phyloP scores from a whole-genome alignment of 148 eudicot species.

The Polygonum aviculare region DNA sequence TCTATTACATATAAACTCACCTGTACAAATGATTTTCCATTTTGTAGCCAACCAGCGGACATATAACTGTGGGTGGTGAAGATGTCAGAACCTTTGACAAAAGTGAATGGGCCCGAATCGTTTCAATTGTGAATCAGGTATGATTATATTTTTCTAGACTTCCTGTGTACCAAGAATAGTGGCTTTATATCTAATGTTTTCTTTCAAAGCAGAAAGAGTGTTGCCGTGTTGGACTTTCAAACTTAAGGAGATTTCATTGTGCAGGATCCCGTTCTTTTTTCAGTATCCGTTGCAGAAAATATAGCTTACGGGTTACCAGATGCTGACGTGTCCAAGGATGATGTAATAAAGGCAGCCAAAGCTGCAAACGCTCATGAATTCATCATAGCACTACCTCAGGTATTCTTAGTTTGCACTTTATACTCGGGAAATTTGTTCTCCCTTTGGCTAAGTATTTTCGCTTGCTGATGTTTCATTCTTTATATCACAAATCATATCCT shows the following conservation, averaged over 20 bases:
- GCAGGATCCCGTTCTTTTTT: conserved; percentile 96
- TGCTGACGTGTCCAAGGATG: conserved; percentile 74
- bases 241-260: not conserved
- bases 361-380: conserved; percentile 99
- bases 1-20: not conserved
- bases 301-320: conserved; percentile 98
- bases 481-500: not conserved
- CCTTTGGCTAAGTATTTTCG: not conserved
- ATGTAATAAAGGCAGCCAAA: conserved; percentile 90
- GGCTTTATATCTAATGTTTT: not conserved
- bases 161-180: not conserved
- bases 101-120: conserved; percentile 93
- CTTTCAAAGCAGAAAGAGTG: not conserved
- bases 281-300: conserved; percentile 91
- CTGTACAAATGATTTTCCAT: not conserved
- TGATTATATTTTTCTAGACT: not conserved
- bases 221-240: not conserved
- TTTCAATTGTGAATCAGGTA: conserved; percentile 94
- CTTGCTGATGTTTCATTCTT: not conserved
- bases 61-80: conserved; percentile 87
- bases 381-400: conserved; percentile 94
- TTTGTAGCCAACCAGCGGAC: conserved; percentile 84
- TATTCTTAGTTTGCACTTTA: conserved; percentile 11
- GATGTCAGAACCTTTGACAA: conserved; percentile 87
- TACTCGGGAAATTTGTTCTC: not conserved